Conservation (phyloP, 345 rosid species). For the Anacardium occidentale region DNA sequence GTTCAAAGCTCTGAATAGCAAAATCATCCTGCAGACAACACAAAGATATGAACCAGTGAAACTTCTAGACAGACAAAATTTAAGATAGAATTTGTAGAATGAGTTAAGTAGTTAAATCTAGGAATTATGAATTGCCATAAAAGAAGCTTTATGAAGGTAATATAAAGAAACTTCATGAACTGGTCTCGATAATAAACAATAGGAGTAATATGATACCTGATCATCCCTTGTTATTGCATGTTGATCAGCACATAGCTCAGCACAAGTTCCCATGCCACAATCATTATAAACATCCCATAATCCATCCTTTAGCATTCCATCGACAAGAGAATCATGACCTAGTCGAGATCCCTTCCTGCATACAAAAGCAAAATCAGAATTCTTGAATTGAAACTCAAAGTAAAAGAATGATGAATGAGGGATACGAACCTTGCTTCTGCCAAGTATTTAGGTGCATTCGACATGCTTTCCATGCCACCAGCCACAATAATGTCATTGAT, state of each 20-base stretch:
- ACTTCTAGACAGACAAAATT: not conserved
- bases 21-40: constrained; percentile 65
- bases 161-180: not conserved
- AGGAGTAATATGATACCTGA: constrained; percentile 51
- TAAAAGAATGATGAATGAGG: constrained; percentile 1
- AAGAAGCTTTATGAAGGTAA: not conserved
- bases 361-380: constrained; percentile 26
- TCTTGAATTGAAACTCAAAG: not conserved
- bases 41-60: constrained; percentile 12
- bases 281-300: constrained; percentile 95
- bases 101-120: not conserved
- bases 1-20: constrained; percentile 91
- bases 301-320: constrained; percentile 97
- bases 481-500: constrained; percentile 91
- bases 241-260: constrained; percentile 86
- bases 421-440: constrained; percentile 79
- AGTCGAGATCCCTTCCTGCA: constrained; percentile 95
- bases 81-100: not conserved
- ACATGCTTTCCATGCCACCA: constrained; percentile 99
- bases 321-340: constrained; percentile 89
- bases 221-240: constrained; percentile 75
- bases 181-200: not conserved
- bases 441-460: constrained; percentile 86
- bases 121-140: not conserved
- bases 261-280: constrained; percentile 94